Evolutionary conservation across 305 asterid genomes (phyloP).

Genomic region (Petunia hybrid): DNA sequence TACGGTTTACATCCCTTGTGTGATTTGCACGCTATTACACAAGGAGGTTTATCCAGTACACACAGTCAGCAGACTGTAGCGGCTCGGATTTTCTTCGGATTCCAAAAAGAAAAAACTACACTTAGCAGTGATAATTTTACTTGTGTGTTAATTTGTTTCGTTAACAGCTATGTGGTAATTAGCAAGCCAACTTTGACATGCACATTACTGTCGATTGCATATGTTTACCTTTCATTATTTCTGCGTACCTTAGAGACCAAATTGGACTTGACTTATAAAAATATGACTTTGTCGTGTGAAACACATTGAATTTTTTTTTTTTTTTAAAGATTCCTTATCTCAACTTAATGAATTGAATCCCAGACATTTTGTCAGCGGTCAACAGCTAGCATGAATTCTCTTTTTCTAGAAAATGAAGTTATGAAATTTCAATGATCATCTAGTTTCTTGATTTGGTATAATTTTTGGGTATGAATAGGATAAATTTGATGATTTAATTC

Average conservation of each 20-base stretch:
- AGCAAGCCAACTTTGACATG: slow-evolving; percentile 13
- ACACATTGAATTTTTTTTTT: background rate
- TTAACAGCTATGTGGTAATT: background rate
- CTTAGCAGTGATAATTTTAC: no score
- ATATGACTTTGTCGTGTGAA: slow-evolving; percentile 3
- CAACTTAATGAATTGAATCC: slow-evolving; percentile 5
- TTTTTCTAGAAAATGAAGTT: slow-evolving; percentile 10
- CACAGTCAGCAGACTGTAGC: no score
- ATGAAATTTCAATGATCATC: background rate
- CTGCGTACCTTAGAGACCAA: background rate
- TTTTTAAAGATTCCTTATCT: background rate
- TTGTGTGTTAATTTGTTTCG: no score
- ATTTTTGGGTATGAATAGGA: background rate
- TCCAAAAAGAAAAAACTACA: no score
- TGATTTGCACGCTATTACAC: no score
- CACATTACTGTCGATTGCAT: background rate
- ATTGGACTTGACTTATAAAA: background rate
- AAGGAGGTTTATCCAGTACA: no score
- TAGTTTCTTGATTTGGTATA: background rate
- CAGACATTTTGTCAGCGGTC: background rate
- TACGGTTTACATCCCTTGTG: no score
- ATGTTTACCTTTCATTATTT: background rate
- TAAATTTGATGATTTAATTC: background rate
- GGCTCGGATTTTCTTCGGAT: no score
- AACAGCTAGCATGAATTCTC: background rate